Evolutionary conservation across 2,329 filamentous ascomycete genomes (phyloP), one percentile per base, ranked within the genome.

Genomic region (Tolypocladium guangdongense): DNA sequence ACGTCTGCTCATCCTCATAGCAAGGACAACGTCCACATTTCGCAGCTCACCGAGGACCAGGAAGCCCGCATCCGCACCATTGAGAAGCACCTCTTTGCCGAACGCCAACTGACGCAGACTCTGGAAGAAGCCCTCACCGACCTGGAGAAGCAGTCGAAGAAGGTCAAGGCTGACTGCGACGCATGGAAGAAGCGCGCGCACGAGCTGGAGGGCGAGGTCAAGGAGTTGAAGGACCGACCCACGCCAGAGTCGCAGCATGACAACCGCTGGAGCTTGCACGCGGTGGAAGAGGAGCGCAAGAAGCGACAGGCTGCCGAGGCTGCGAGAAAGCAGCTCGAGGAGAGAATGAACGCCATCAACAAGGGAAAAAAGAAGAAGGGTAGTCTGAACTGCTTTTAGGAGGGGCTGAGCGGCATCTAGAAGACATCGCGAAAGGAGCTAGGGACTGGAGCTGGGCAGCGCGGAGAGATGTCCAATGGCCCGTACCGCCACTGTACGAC

Each of bases 81-180:
- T 58, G 92, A 99, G 76, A 97, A 96, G 75, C 90, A 97, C 66
- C 80, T 99, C 27, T 87, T 88, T 59, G 93, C 93, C 4, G 93
- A 99, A 76, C 95, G 95, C 68, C 92, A 97, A 69, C 84, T 99
- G 55, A 99, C 92, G 0, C 86, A 89, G 49, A 97, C 92, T 2
- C 80, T 99, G 39, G 93, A 99, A 69, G 92, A 97, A 71, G 93
- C 93, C 7, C 82, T 99, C 33, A 92, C 90, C 2, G 93, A 99
- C 63, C 82, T 99, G 38, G 93, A 99, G 72, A 82, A 83, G 53
- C 90, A 95, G 62, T 90, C 88, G 63, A 95, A 92, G 71, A 92
- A 92, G 76, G 84, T 92, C 69, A 95, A 95, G 76, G 76, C 83
- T 2, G 93, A 99, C 69, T 86, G 89, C 68, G 93, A 97, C 52